Evolutionary conservation across 2,329 filamentous ascomycete species (phyloP), one percentile per base, ranked within the genome.

Genomic region (Pezicula rhizophila): DNA sequence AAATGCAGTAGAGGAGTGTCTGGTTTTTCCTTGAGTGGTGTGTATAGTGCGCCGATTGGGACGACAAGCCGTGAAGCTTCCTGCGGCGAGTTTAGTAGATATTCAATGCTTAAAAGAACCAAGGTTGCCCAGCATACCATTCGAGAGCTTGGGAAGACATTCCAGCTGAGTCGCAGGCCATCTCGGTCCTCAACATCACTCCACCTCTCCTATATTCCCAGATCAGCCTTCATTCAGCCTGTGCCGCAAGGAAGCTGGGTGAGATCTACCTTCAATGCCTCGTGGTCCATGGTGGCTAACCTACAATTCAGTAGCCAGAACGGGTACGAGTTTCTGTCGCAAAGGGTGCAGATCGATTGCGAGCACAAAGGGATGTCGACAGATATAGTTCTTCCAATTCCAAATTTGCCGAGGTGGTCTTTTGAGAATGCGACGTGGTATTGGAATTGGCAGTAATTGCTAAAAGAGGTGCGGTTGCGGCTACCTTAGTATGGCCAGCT

Each of bases 121-220:
- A 72, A 20, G 14, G n/a, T 8, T 38, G 35, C 8, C 8, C 14
- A 14, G 14, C 7, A 79, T 61, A 89, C 91, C 90, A 99, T 96
- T 68, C 93, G 89, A 64, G 92, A 92, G 75, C 91, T 96, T 44
- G 93, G 93, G 65, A 99, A 95, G 53, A 95, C 95, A 68, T 99
- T 99, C 93, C 93, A 99, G 72, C 92, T 96, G 58, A 99, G 78
- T 55, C 93, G 85, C 64, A 97, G 82, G 53, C 93, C 93, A 82
- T 99, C 93, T 60, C 89, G 84, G 65, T 99, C 93, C 75, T 99
- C 93, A 51, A 95, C 85, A 68, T 96, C 90, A 64, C 85, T 89
- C 91, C 91, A 96, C 74, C 92, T 87, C 71, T 96, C 91, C 40
- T 42, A 20, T 23, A 20, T 40, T 5, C 8, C 15, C 17, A 18